phyloP scores from a whole-genome alignment of 2,329 filamentous ascomycete genomes.

The Furcasterigmium sp. region DNA sequence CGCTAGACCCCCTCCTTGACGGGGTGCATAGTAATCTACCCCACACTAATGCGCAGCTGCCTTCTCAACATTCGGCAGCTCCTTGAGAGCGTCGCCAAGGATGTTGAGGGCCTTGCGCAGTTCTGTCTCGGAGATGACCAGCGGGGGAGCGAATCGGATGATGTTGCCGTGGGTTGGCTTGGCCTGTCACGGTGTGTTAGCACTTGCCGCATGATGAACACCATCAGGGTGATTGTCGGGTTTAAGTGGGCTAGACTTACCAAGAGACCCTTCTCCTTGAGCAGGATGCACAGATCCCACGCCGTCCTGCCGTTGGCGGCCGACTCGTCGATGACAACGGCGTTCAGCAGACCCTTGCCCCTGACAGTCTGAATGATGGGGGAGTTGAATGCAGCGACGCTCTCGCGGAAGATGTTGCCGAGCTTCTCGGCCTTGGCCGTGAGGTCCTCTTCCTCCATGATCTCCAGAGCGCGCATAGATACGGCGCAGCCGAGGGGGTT shows the following conservation, averaged over 20 bases:
- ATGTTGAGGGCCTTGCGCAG: constrained; percentile 72
- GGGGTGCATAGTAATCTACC: too few species aligned
- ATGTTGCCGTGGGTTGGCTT: constrained; percentile 99
- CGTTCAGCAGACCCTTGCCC: constrained; percentile 92
- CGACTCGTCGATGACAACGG: constrained; percentile 89
- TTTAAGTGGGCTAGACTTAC: constrained; percentile 51
- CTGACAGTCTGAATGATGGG: constrained; percentile 78
- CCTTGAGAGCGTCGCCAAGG: constrained; percentile 75
- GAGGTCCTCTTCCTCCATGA: constrained; percentile 88
- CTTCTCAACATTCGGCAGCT: constrained; percentile 61
- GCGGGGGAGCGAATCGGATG: constrained; percentile 91
- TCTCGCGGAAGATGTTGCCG: constrained; percentile 77
- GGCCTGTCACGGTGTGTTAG: constrained; percentile 51
- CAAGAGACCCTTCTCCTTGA: constrained; percentile 92
- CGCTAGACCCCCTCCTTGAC: too few species aligned
- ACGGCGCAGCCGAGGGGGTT: constrained; percentile 95
- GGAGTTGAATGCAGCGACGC: constrained; percentile 68
- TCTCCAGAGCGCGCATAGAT: constrained; percentile 88
- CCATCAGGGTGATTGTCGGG: too few species aligned
- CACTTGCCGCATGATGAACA: too few species aligned
- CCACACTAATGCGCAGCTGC: constrained; percentile 26
- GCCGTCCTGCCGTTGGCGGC: constrained; percentile 81
- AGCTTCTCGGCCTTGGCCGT: constrained; percentile 73
- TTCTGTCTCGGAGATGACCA: constrained; percentile 89
- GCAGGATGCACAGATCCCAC: constrained; percentile 93